Base-by-base conservation (phyloP, 306 rosid species). In the Spatholobus suberectus region DNA sequence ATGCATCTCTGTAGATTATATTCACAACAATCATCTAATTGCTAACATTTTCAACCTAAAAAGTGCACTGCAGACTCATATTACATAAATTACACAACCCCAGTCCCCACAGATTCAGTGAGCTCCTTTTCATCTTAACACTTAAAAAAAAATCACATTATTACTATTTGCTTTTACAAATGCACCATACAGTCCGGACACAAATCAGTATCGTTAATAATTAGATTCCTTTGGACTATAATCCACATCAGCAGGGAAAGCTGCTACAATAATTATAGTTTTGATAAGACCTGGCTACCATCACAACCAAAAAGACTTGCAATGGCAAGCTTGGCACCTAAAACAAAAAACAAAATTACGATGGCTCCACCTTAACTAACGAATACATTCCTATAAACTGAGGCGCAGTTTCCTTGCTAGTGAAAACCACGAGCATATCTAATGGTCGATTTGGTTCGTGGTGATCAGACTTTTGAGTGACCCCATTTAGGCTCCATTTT, bases 331-430 rank as follows among this genome's bases (percentile, higher is more conserved):
- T 84, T 59, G 82, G 76, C 51, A 21, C 57, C 63, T 61, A n/a
- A n/a, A n/a, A n/a, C n/a, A n/a, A 72, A 81, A 43, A 79, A 83
- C 81, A 74, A 82, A 74, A 81, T 70, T 62, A 75, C 75, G 92
- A 89, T 82, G 66, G 82, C 81, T 89, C 87, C 55, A 49, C 46
- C 83, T 26, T 67, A 89, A 90, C 97, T n/a, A 88, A 82, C 87
- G 54, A 49, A 8, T 55, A 23, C 71, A 70, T 58, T 34, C 51
- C 58, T 43, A 65, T 6, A 21, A 21, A 63, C 70, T 47, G 21
- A 61, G 75, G 74, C 69, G 75, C 72, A 6, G 58, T 13, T 84
- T 49, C 40, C 52, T 73, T 37, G 58, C 63, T 70, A 35, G 38
- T 32, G 69, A 47, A 24, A 83, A 59, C 11, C 23, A 35, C n/a